phyloP scores from a whole-genome alignment of 1,284 basidiomycete genomes.

The Cutaneotrichosporon sp. region DNA sequence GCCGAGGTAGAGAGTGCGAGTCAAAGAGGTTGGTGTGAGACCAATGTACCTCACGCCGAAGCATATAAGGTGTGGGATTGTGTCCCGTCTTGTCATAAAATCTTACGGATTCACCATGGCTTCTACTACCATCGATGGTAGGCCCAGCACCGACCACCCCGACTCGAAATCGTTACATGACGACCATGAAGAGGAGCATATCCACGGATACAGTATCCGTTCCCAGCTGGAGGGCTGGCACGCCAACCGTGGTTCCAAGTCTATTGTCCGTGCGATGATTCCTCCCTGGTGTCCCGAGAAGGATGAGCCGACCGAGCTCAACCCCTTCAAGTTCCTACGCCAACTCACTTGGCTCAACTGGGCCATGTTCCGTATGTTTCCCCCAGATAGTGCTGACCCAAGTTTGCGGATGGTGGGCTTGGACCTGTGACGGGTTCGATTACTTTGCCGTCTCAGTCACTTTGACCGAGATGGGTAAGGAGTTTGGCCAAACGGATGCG shows the following conservation, averaged over 20 bases:
- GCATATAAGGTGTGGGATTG: background rate
- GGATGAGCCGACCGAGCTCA: constrained; percentile 25
- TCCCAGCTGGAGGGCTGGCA: constrained; percentile 45
- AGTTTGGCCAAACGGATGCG: constrained; percentile 40
- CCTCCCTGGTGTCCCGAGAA: constrained; percentile 9
- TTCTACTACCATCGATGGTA: background rate
- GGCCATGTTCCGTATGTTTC: constrained; percentile 61
- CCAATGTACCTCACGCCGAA: background rate
- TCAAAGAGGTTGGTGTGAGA: no score
- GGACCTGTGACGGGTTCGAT: constrained; percentile 28
- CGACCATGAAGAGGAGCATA: background rate
- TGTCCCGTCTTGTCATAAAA: background rate
- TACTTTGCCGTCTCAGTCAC: constrained; percentile 24
- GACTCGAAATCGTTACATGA: background rate
- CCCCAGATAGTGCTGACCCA: constrained; percentile 57
- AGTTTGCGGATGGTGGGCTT: background rate
- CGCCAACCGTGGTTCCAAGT: constrained; percentile 32
- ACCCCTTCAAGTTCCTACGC: constrained; percentile 51
- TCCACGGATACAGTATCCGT: constrained; percentile 12
- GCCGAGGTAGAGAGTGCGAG: no score
- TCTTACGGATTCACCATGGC: background rate
- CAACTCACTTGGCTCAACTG: constrained; percentile 56
- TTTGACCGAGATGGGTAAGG: constrained; percentile 58
- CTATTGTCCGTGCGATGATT: constrained; percentile 3
- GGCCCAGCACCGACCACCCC: background rate